A percentile compares a stretch with the other conserved stretches of the same genome.
Conservation (phyloP, 2,329 filamentous ascomycete species). For the Dothiorella sarmentorum region DNA sequence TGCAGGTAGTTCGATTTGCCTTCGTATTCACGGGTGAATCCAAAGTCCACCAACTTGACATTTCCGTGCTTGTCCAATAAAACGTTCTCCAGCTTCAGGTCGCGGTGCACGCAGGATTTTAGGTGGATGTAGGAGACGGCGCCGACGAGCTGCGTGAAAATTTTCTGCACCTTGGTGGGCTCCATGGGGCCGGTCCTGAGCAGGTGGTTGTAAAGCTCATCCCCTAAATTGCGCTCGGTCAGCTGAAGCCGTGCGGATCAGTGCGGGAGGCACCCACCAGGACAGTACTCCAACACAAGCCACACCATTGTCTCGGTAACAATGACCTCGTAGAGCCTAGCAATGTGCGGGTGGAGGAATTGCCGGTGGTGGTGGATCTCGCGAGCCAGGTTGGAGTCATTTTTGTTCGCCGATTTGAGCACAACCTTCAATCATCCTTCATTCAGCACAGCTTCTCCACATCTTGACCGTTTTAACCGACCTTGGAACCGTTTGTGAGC, state of each 20-base stretch:
- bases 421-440: conserved; percentile 65
- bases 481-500: conserved; percentile 97
- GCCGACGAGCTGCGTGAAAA: conserved; percentile 92
- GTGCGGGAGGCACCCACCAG: conserved; percentile 54
- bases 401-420: conserved; percentile 95
- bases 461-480: conserved; percentile 40
- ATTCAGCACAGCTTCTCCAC: background rate
- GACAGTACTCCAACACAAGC: conserved; percentile 95
- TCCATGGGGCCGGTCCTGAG: conserved; percentile 81
- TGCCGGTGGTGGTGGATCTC: conserved; percentile 99
- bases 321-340: conserved; percentile 94
- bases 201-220: conserved; percentile 96
- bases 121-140: conserved; percentile 93
- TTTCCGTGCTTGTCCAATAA: conserved; percentile 94
- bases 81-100: conserved; percentile 95
- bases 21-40: conserved; percentile 96
- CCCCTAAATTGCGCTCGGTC: conserved; percentile 54
- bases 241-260: background rate
- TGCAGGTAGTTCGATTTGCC: conserved; percentile 91
- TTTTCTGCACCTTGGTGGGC: conserved; percentile 84
- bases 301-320: conserved; percentile 93
- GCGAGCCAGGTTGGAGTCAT: conserved; percentile 89
- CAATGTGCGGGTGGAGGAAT: conserved; percentile 96
- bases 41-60: conserved; percentile 96
- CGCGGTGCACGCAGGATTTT: conserved; percentile 92